Evolutionary conservation across 176 grass and related monocot species (phyloP), one percentile per base, ranked within the genome.

Genomic region (Cocos nucifera): DNA sequence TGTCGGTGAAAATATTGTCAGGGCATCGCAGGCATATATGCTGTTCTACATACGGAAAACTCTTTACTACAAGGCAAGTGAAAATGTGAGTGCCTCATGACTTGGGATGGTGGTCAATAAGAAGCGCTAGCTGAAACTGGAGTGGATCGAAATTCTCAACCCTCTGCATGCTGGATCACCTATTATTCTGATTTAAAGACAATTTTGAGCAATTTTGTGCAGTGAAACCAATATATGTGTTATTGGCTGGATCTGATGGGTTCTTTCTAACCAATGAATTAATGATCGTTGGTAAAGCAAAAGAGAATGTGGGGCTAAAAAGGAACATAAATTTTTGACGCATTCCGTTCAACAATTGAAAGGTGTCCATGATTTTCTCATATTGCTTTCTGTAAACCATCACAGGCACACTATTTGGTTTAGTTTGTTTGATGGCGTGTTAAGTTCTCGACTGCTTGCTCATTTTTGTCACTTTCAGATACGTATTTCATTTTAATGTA

Each of bases 21-120:
- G 93, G 58, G 78, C 75, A 17, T 85, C 83, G 25, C 93, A 98
- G 52, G 93, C 93, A 9, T 92, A 98, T 69, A 98, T 98, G 93
- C 84, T 98, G 55, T 98, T 88, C 70, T 98, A 98, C 78, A 87
- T 98, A 61, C 93, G 85, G 78, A 92, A 86, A 77, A 83, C 83
- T 23, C 69, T 98, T 56, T 83, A 85, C 65, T 98, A 92, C 23
- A 92, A 87, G 68, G 87, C 87, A 51, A 79, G 87, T 73, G 87
- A 82, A 80, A 80, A 61, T 73, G 29, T 53, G 10, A 30, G 51
- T 30, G 56, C 73, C 54, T 69, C 39, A 27, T 63, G 57, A 67
- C 39, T 70, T 76, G 57, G 54, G 67, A 70, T 52, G 52, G 49
- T 71, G 64, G 67, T 51, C 26, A 70, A 80, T 18, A 24, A 62